A percentile compares a stretch with the other conserved stretches of the same genome.
Evolutionary conservation across 164 flowering plant genomes (phyloP).

Genomic region (Annona squamosa): DNA sequence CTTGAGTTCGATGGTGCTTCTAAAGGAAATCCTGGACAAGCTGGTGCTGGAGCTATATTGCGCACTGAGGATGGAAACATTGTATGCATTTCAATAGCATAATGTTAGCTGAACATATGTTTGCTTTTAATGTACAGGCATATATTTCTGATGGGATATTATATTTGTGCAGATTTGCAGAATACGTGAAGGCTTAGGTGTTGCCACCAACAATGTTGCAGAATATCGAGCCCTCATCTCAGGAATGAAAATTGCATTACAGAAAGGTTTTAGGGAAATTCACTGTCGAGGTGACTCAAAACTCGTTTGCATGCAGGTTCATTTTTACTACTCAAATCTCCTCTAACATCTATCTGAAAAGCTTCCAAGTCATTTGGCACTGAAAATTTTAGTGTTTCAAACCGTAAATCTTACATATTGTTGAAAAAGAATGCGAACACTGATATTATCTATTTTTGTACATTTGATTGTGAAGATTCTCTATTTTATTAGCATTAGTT

Average conservation of each 20-base stretch:
- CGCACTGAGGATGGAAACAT: conserved; percentile 63
- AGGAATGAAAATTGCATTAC: conserved; percentile 67
- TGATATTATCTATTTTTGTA: too few relatives aligned
- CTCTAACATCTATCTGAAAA: too few relatives aligned
- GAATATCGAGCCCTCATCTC: conserved; percentile 72
- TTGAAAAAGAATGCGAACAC: too few relatives aligned
- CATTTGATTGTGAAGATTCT: too few relatives aligned
- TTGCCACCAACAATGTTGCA: conserved; percentile 67
- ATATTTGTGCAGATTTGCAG: conserved; percentile 47
- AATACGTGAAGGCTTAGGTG: conserved; percentile 73
- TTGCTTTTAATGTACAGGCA: not conserved
- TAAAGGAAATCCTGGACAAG: conserved; percentile 91
- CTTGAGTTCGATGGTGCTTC: conserved; percentile 97
- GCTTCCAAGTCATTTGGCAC: too few relatives aligned
- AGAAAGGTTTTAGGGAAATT: conserved; percentile 56
- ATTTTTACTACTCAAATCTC: too few relatives aligned
- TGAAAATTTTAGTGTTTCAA: too few relatives aligned
- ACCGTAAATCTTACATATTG: too few relatives aligned
- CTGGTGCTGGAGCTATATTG: conserved; percentile 88
- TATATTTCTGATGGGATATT: not conserved
- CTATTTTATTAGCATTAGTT: too few relatives aligned
- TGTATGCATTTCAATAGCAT: conserved; percentile 29
- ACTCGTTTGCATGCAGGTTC: conserved; percentile 81
- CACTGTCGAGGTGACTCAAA: conserved; percentile 75
- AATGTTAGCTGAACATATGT: not conserved